phyloP scores from a whole-genome alignment of 352 stramenopile species.

The Phytophthora pistaciae region DNA sequence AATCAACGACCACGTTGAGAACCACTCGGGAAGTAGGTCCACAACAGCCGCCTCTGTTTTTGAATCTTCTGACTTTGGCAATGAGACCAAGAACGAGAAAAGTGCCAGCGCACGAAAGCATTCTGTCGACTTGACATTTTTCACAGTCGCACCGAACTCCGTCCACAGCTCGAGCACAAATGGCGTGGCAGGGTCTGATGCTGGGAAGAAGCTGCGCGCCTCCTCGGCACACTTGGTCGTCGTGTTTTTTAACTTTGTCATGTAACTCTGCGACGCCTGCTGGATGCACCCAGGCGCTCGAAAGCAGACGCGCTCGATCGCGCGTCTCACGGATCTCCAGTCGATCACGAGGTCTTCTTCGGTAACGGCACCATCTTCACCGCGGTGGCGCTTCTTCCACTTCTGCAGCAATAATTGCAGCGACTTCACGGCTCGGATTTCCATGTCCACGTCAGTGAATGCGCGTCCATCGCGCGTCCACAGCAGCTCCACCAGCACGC shows the following conservation, averaged over 20 bases:
- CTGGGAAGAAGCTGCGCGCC: conserved; percentile 55
- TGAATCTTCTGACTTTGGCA: conserved; percentile 18
- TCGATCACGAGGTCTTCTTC: conserved; percentile 48
- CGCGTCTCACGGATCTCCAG: conserved; percentile 56
- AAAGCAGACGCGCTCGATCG: conserved; percentile 67
- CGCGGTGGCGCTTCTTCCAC: conserved; percentile 50
- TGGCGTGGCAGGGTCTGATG: conserved; percentile 29
- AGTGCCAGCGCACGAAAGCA: conserved; percentile 70
- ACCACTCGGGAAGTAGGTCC: conserved; percentile 61
- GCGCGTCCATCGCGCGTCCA: conserved; percentile 49
- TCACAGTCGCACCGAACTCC: conserved; percentile 49
- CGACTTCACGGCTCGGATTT: conserved; percentile 50
- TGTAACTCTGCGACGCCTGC: conserved; percentile 45
- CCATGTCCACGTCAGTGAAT: conserved; percentile 65
- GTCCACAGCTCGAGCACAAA: conserved; percentile 63
- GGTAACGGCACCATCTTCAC: not conserved
- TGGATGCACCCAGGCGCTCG: conserved; percentile 41
- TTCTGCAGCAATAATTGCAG: conserved; percentile 63
- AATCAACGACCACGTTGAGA: conserved; percentile 62
- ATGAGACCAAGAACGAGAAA: conserved; percentile 65
- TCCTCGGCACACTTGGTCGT: conserved; percentile 64
- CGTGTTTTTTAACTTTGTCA: conserved; percentile 44
- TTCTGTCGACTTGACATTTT: conserved; percentile 54
- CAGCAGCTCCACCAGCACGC: conserved; percentile 53
- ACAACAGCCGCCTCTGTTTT: conserved; percentile 17